Evolutionary conservation across 257 asterid species (phyloP).

Genomic region (Nicotiana otophora): DNA sequence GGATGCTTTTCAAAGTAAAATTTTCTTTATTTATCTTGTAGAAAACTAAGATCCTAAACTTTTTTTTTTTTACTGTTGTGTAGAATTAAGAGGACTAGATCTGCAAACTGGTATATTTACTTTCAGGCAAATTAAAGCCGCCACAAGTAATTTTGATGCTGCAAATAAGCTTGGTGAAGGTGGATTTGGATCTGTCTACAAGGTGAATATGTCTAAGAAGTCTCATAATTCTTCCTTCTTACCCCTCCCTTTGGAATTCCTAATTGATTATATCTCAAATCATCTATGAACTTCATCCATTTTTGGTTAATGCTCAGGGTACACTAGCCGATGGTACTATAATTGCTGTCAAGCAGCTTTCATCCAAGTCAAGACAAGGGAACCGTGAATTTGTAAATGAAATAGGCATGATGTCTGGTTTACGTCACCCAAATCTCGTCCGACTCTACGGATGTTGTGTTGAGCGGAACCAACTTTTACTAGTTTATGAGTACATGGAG

Average conservation of each 20-base stretch:
- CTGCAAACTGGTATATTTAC: constrained; percentile 45
- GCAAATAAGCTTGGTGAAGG: constrained; percentile 65
- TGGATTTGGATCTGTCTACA: constrained; percentile 65
- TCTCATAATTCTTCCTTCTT: constrained; percentile 1
- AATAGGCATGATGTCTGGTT: constrained; percentile 55
- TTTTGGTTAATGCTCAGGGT: constrained; percentile 31
- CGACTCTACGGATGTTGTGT: constrained; percentile 64
- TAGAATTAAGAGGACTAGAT: constrained; percentile 54
- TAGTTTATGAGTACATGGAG: constrained; percentile 67
- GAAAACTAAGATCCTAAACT: not conserved
- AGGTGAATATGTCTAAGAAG: constrained; percentile 27
- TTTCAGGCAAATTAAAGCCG: constrained; percentile 56
- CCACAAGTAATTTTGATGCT: constrained; percentile 44
- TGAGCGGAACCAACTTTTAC: constrained; percentile 52
- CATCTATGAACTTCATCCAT: not conserved
- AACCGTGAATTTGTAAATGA: constrained; percentile 62
- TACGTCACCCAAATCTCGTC: constrained; percentile 62
- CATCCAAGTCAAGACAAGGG: constrained; percentile 61
- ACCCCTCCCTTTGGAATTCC: not conserved
- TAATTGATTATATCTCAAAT: not conserved
- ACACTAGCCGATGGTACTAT: constrained; percentile 41
- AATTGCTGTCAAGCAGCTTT: constrained; percentile 65
- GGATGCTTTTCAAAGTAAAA: not conserved
- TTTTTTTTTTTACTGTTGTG: not conserved
- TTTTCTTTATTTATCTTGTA: not conserved